phyloP scores from a whole-genome alignment of 768 basidiomycete species.

The Cyathus striatus region DNA sequence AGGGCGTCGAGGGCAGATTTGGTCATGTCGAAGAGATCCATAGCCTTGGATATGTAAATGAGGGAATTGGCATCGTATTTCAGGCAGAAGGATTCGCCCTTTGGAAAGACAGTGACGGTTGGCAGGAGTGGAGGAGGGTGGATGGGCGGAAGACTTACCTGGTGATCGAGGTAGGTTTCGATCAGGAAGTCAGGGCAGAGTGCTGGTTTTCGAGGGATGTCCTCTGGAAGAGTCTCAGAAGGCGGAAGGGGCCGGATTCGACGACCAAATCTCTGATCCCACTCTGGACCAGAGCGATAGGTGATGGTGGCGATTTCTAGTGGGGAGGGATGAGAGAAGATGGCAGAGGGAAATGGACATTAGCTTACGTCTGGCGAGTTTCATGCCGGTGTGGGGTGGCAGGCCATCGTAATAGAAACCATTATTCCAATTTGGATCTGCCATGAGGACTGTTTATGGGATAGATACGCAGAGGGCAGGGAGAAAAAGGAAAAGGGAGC shows the following conservation, averaged over 20 bases:
- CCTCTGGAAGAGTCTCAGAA: slow-evolving; percentile 25
- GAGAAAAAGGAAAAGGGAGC: slow-evolving; percentile 18
- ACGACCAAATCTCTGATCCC: slow-evolving; percentile 97
- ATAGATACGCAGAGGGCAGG: neutral
- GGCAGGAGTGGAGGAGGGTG: neutral
- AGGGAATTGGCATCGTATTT: slow-evolving; percentile 99
- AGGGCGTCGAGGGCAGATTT: slow-evolving; percentile 67
- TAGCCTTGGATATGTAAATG: slow-evolving; percentile 98
- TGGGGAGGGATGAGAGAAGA: neutral
- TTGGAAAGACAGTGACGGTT: slow-evolving; percentile 21
- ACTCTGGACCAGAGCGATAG: slow-evolving; percentile 97
- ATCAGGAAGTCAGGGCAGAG: slow-evolving; percentile 97
- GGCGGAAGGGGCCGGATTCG: slow-evolving; percentile 47
- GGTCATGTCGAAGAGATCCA: slow-evolving; percentile 98
- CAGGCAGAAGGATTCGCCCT: slow-evolving; percentile 95
- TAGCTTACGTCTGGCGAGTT: slow-evolving; percentile 83
- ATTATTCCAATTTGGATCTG: slow-evolving; percentile 98
- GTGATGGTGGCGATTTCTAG: slow-evolving; percentile 98
- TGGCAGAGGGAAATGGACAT: neutral
- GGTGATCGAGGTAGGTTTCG: slow-evolving; percentile 96
- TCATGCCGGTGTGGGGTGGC: slow-evolving; percentile 99
- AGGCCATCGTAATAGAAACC: slow-evolving; percentile 95
- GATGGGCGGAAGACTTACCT: slow-evolving; percentile 66
- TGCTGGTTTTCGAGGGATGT: slow-evolving; percentile 49
- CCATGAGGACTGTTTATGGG: slow-evolving; percentile 79